These are phyloP conservation scores for Zanthoxylum bungeanum DNA, from an alignment of 345 rosid species.

Conservation along the genomic window DNA sequence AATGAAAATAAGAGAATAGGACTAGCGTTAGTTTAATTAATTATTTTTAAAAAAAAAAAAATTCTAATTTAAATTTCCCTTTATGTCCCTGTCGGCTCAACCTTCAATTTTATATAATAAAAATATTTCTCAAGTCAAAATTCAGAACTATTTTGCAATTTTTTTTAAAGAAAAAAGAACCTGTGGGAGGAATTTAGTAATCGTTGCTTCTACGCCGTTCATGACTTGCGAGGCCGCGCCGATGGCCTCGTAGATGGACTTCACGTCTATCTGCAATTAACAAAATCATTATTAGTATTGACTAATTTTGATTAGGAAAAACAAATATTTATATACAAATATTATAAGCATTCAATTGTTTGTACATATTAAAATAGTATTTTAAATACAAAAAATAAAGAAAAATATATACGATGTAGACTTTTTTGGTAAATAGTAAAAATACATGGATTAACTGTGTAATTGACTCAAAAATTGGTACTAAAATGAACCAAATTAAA, in stretches of 20 bases:
- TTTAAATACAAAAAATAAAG: background rate
- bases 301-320: background rate
- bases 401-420: background rate
- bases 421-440: too few species aligned
- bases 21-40: too few species aligned
- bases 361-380: too few species aligned
- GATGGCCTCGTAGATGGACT: conserved; percentile 45
- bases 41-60: too few species aligned
- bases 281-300: background rate
- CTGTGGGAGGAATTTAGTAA: conserved; percentile 39
- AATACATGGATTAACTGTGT: too few species aligned
- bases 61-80: background rate
- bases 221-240: conserved; percentile 43
- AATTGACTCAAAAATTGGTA: too few species aligned
- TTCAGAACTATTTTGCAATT: background rate
- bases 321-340: too few species aligned
- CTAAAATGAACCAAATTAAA: too few species aligned
- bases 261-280: conserved; percentile 42
- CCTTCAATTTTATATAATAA: background rate
- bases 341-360: too few species aligned
- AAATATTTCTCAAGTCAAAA: background rate
- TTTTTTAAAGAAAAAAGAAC: conserved; percentile 22
- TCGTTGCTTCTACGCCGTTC: conserved; percentile 37
- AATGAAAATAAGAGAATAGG: too few species aligned
- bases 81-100: background rate